phyloP scores from a whole-genome alignment of 2,329 filamentous ascomycete genomes.

The Venturia carpophila region DNA sequence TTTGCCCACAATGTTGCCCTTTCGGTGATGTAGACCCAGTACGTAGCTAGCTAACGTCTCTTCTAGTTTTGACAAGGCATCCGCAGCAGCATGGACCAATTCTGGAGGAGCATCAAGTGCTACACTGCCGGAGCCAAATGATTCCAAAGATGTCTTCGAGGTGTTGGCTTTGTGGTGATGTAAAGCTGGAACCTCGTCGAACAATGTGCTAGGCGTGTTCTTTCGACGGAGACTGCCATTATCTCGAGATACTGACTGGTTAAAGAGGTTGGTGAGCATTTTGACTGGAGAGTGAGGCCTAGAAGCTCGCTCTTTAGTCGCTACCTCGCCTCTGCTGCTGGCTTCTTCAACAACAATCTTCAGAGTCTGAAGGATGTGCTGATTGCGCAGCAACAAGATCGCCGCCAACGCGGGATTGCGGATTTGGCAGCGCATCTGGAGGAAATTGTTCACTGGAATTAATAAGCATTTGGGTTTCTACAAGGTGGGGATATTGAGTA shows the following conservation, averaged over 20 bases:
- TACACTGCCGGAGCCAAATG: constrained; percentile 5
- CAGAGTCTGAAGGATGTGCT: constrained; percentile 65
- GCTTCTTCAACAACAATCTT: constrained; percentile 52
- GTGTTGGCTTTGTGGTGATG: neutral
- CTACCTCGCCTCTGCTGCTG: constrained; percentile 43
- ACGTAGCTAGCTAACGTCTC: constrained; percentile 80
- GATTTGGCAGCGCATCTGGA: constrained; percentile 62
- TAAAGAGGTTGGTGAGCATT: constrained; percentile 74
- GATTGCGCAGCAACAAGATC: constrained; percentile 68
- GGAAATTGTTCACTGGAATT: constrained; percentile 57
- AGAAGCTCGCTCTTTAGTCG: constrained; percentile 41
- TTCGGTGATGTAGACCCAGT: constrained; percentile 72
- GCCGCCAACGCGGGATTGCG: constrained; percentile 57
- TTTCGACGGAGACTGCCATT: constrained; percentile 26
- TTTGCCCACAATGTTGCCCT: constrained; percentile 77
- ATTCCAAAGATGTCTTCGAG: constrained; percentile 9
- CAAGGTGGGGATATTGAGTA: constrained; percentile 19
- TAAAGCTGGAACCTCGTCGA: neutral
- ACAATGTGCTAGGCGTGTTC: constrained; percentile 25
- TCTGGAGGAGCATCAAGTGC: constrained; percentile 4
- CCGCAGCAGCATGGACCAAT: constrained; percentile 12
- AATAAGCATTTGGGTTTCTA: constrained; percentile 15
- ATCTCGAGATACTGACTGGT: constrained; percentile 44
- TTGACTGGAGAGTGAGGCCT: constrained; percentile 84
- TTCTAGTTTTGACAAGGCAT: constrained; percentile 59